Base-by-base conservation (phyloP, 2,329 filamentous ascomycete species). In the Chrysoporthe puriensis region DNA sequence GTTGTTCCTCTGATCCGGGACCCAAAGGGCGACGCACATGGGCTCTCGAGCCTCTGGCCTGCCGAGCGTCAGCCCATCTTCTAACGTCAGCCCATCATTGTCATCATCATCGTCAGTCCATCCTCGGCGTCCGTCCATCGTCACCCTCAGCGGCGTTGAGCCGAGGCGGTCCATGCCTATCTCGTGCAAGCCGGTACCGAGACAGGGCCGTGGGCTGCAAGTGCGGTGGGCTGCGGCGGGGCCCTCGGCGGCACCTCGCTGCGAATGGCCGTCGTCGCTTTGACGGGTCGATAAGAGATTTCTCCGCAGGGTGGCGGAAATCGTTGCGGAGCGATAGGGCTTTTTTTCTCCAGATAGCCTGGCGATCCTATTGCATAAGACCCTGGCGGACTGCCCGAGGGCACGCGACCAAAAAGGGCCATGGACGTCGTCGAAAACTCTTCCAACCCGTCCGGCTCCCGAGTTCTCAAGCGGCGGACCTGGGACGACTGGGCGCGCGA, bases 291-390 rank as follows among this genome's bases (percentile, higher is more conserved):
- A 64, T 64, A 64, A 59, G 42, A 46, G 11, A 14, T 7, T n/a
- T 26, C 54, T 48, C 54, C 43, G 54, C 43, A 59, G 14, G 52
- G 62, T 57, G 62, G 62, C 62, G 62, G 62, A 58, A 11, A 34
- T 21, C 36, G 43, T 40, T 64, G 50, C 42, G 36, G 11, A 11
- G 11, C 21, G 50, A 54, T 54, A 54, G 50, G 50, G 50, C 50
- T 54, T 54, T 54, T 21, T 54, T 54, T 34, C 13, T 54, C 26
- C 11, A 1, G 36, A 40, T 48, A 32, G 16, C 16, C 32, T 50
- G 11, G 16, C 1, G 46, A 62, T 62, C 26, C 34, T 62, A 16
- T 18, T 32, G 36, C 40, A 44, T 44, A 44, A 44, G 42, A 43
- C 34, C 42, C 32, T 34, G 21, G 26, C 18, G 3, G 26, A 32